A percentile compares a stretch with the other conserved stretches of the same genome.
These are phyloP conservation scores for Naganishia vaughanmartiniae DNA, from an alignment of 768 basidiomycete species.

Conservation along the genomic window DNA sequence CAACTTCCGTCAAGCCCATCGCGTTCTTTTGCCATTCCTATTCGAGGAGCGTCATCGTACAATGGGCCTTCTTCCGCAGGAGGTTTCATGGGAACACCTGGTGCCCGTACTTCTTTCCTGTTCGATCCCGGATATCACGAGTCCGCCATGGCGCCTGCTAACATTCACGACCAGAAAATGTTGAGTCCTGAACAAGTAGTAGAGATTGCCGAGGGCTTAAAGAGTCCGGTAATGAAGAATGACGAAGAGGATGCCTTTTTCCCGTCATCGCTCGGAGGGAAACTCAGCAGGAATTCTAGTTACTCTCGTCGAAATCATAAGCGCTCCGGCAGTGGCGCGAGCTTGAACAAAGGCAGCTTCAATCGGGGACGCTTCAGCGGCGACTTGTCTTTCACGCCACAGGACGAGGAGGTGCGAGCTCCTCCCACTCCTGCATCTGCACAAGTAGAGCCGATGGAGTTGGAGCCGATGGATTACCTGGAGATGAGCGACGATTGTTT, in stretches of 20 bases:
- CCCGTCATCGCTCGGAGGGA: slow-evolving; percentile 2
- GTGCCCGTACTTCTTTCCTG: slow-evolving; percentile 29
- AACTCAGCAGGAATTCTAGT: slow-evolving; percentile 9
- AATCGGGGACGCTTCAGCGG: slow-evolving; percentile 11
- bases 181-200: slow-evolving; percentile 47
- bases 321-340: slow-evolving; percentile 12
- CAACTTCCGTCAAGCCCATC: slow-evolving; percentile 37
- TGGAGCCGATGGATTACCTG: slow-evolving; percentile 51
- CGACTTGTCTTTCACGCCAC: slow-evolving; percentile 17
- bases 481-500: slow-evolving; percentile 62
- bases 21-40: slow-evolving; percentile 30
- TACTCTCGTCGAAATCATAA: slow-evolving; percentile 9
- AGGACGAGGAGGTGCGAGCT: slow-evolving; percentile 7
- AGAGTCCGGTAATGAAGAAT: slow-evolving; percentile 41
- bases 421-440: neutral
- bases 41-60: neutral
- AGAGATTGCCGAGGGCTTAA: slow-evolving; percentile 40
- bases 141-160: slow-evolving; percentile 27
- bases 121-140: slow-evolving; percentile 25
- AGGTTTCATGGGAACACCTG: slow-evolving; percentile 41
- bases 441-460: slow-evolving; percentile 32
- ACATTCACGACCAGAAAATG: slow-evolving; percentile 35
- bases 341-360: slow-evolving; percentile 2
- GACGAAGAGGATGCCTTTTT: slow-evolving; percentile 37
- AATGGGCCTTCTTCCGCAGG: slow-evolving; percentile 16